phyloP scores from a whole-genome alignment of 495 filamentous ascomycete genomes.

The Letharia lupina region DNA sequence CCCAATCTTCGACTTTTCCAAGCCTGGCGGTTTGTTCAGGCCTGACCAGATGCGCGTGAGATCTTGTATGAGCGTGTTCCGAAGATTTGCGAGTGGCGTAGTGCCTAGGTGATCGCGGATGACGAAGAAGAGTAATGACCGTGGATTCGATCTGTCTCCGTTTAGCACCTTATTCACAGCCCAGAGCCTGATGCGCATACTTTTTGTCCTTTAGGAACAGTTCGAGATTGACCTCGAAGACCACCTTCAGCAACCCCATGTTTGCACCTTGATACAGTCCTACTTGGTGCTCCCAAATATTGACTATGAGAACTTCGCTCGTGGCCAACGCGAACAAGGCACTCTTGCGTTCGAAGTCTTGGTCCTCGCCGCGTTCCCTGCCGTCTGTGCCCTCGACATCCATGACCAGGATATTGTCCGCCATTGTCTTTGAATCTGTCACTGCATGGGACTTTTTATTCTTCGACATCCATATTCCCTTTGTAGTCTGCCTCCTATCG shows the following conservation, averaged over 20 bases:
- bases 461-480: slow-evolving; percentile 98
- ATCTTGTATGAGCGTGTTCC: slow-evolving; percentile 83
- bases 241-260: slow-evolving; percentile 96
- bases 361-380: slow-evolving; percentile 91
- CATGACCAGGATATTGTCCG: slow-evolving; percentile 97
- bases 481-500: slow-evolving; percentile 90
- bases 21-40: slow-evolving; percentile 78
- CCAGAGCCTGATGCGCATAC: slow-evolving; percentile 42
- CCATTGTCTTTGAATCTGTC: slow-evolving; percentile 53
- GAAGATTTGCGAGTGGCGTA: slow-evolving; percentile 80
- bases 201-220: slow-evolving; percentile 89
- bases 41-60: slow-evolving; percentile 84
- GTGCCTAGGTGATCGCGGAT: slow-evolving; percentile 92
- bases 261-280: slow-evolving; percentile 97
- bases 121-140: slow-evolving; percentile 94
- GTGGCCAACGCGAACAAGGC: slow-evolving; percentile 94
- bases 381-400: slow-evolving; percentile 98
- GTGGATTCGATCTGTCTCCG: slow-evolving; percentile 62
- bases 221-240: slow-evolving; percentile 97
- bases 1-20: slow-evolving; percentile 81
- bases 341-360: slow-evolving; percentile 97
- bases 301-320: slow-evolving; percentile 95
- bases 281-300: slow-evolving; percentile 99
- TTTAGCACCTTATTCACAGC: slow-evolving; percentile 23
- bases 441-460: slow-evolving; percentile 52